phyloP scores from a whole-genome alignment of 164 flowering plant species.

The Stephania japonica region DNA sequence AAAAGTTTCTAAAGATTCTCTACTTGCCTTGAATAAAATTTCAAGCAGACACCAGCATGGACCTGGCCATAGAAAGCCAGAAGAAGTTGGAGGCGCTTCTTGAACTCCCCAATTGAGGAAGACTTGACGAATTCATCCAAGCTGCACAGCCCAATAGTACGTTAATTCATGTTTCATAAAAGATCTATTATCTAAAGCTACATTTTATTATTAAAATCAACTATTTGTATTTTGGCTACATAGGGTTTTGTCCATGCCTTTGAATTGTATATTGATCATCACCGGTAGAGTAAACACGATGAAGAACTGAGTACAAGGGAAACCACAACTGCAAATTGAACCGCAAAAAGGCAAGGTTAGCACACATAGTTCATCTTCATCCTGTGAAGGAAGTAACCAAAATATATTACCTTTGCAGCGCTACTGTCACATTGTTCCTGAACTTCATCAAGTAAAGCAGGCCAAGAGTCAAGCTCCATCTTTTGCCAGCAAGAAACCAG shows the following conservation, averaged over 20 bases:
- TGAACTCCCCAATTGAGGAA: conserved; percentile 85
- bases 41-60: conserved; percentile 32
- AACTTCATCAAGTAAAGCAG: conserved; percentile 74
- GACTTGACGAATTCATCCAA: conserved; percentile 76
- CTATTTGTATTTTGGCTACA: background rate
- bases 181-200: conserved; percentile 23
- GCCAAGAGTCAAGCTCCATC: conserved; percentile 83
- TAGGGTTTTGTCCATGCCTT: conserved; percentile 39
- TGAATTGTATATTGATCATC: conserved; percentile 39
- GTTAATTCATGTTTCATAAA: conserved; percentile 36
- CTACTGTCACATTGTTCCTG: conserved; percentile 58
- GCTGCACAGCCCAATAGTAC: conserved; percentile 38
- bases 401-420: conserved; percentile 61
- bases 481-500: conserved; percentile 70
- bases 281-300: conserved; percentile 27
- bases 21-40: conserved; percentile 43
- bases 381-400: background rate
- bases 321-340: conserved; percentile 72
- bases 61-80: conserved; percentile 80
- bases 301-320: conserved; percentile 72
- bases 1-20: background rate
- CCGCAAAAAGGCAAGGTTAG: background rate
- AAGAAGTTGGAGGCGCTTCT: conserved; percentile 72
- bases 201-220: background rate
- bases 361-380: background rate